Evolutionary conservation across 2,329 filamentous ascomycete species (phyloP), one percentile per base, ranked within the genome.

Genomic region (Venturia carpophila): DNA sequence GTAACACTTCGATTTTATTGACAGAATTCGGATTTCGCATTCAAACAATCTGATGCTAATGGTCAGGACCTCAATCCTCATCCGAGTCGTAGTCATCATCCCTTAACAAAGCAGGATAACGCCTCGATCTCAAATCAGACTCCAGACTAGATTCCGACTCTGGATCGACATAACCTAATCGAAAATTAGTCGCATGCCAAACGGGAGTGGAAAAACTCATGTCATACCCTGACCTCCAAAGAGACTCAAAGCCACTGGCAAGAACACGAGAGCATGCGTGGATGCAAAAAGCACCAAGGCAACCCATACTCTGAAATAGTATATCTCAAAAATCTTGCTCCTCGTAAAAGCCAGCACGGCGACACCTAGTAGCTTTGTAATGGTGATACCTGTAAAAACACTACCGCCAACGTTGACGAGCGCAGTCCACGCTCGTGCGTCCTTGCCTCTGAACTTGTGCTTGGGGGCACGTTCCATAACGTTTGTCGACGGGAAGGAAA

Each of bases 271-370:
- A 0, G 94, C 91, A 75, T 99, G 94, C 11, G 87, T 83, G 9
- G 91, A 91, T 2, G 92, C 95, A 75, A 96, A 93, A 11, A 95
- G 75, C 13, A 99, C 92, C 64, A 99, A 83, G 7, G 92, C 89
- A 21, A 97, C 80, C 94, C 94, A 99, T 55, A 99, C 90, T 55
- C 94, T 85, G 82, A 99, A 99, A 77, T 99, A 99, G 78, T 99
- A 99, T 66, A 99, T 91, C 79, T 99, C 95, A 71, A 99, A 99
- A 73, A 99, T 99, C 84, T 97, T 99, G 75, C 91, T 96, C 63
- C 90, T 82, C 9, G 94, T 99, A 72, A 97, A 99, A 0, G 94
- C 94, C 24, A 99, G 80, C 43, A 99, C 94, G 58, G 84, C 88
- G 0, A 99, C 93, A 3, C 94, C 94, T 1, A 99, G 80, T 1